These are phyloP conservation scores for Quercus parvula DNA, from an alignment of 306 rosid genomes.

Conservation along the genomic window DNA sequence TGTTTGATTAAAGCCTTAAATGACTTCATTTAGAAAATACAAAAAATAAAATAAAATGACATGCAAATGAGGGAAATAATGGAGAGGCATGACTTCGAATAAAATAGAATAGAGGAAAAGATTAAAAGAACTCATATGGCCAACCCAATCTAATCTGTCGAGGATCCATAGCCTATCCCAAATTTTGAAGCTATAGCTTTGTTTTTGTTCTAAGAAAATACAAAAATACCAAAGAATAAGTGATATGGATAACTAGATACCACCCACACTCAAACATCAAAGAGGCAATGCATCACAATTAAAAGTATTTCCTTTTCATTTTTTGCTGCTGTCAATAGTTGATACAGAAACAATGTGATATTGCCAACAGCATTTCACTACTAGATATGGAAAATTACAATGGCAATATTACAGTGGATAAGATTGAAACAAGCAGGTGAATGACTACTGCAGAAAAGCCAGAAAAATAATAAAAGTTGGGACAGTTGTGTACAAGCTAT, in stretches of 20 bases:
- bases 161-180: too few species aligned
- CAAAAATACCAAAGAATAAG: background rate
- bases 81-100: too few species aligned
- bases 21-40: background rate
- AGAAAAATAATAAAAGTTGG: background rate
- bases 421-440: slow-evolving; percentile 2
- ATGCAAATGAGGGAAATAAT: background rate
- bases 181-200: background rate
- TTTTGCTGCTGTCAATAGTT: background rate
- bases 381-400: background rate
- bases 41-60: background rate
- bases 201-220: background rate
- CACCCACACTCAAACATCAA: background rate
- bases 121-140: too few species aligned
- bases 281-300: background rate
- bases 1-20: background rate
- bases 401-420: background rate
- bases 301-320: background rate
- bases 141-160: too few species aligned
- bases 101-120: too few species aligned
- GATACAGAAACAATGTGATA: background rate
- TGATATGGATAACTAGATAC: background rate
- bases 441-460: background rate
- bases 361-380: background rate
- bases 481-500: background rate